Evolutionary conservation across 768 basidiomycete species (phyloP).

Genomic region (Suillus tomentosus): DNA sequence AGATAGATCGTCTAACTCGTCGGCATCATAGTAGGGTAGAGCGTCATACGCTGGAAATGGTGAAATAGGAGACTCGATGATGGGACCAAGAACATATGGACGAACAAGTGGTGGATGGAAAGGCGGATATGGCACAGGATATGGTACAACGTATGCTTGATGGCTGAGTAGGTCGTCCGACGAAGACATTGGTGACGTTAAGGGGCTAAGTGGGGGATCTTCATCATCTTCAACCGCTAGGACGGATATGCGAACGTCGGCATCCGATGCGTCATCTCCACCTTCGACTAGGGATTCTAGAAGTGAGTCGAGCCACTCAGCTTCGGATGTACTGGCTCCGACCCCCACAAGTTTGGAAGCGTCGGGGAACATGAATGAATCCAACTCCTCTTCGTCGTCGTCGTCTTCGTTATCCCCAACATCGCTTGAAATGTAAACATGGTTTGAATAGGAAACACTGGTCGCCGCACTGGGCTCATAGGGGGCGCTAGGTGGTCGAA

Average conservation of each 20-base stretch:
- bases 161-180: conserved; percentile 71
- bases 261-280: conserved; percentile 56
- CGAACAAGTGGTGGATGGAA: conserved; percentile 59
- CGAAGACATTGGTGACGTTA: conserved; percentile 72
- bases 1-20: conserved; percentile 68
- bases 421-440: conserved; percentile 40
- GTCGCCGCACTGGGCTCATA: conserved; percentile 28
- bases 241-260: conserved; percentile 48
- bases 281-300: conserved; percentile 73
- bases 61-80: conserved; percentile 44
- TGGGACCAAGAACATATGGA: conserved; percentile 50
- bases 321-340: conserved; percentile 57
- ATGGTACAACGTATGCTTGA: conserved; percentile 51
- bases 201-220: conserved; percentile 55
- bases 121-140: conserved; percentile 70
- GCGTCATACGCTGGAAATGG: conserved; percentile 45
- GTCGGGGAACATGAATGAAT: conserved; percentile 83
- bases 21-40: conserved; percentile 61
- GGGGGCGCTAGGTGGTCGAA: conserved; percentile 50
- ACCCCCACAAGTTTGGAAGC: conserved; percentile 54
- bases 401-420: conserved; percentile 53
- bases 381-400: conserved; percentile 43
- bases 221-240: conserved; percentile 65
- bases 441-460: conserved; percentile 34
- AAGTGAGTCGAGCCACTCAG: conserved; percentile 81